A percentile compares a stretch with the other conserved stretches of the same genome.
phyloP scores from a whole-genome alignment of 306 rosid species.

The Oemleria cerasiformis region DNA sequence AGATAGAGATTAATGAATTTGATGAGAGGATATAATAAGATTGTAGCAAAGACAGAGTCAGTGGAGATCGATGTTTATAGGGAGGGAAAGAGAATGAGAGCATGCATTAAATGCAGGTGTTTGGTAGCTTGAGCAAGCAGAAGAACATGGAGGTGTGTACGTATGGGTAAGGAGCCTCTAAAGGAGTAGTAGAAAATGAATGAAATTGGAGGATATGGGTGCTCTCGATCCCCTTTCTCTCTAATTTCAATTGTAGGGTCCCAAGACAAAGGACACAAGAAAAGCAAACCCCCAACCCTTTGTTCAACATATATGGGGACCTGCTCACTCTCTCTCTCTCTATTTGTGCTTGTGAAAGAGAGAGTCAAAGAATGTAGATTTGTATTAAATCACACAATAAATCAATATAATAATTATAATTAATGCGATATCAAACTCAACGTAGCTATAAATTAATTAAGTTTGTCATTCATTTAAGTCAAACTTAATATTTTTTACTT shows the following conservation, averaged over 20 bases:
- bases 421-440: no score
- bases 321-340: neutral
- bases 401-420: no score
- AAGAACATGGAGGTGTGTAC: slow-evolving; percentile 56
- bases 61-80: slow-evolving; percentile 25
- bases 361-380: no score
- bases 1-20: neutral
- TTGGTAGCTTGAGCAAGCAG: slow-evolving; percentile 26
- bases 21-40: slow-evolving; percentile 16
- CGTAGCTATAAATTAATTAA: no score
- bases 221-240: slow-evolving; percentile 42
- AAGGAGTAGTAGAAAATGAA: slow-evolving; percentile 33
- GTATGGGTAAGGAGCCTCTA: slow-evolving; percentile 39
- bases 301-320: slow-evolving; percentile 22
- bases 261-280: slow-evolving; percentile 32
- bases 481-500: no score
- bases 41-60: neutral
- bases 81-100: slow-evolving; percentile 25
- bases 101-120: slow-evolving; percentile 60
- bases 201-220: slow-evolving; percentile 37
- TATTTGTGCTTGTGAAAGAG: neutral
- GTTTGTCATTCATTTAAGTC: no score
- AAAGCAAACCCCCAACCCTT: slow-evolving; percentile 29
- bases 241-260: slow-evolving; percentile 45
- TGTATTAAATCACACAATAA: no score